Conservation (phyloP, 2,329 filamentous ascomycete genomes). For the Hymenoscyphus fructigenus region DNA sequence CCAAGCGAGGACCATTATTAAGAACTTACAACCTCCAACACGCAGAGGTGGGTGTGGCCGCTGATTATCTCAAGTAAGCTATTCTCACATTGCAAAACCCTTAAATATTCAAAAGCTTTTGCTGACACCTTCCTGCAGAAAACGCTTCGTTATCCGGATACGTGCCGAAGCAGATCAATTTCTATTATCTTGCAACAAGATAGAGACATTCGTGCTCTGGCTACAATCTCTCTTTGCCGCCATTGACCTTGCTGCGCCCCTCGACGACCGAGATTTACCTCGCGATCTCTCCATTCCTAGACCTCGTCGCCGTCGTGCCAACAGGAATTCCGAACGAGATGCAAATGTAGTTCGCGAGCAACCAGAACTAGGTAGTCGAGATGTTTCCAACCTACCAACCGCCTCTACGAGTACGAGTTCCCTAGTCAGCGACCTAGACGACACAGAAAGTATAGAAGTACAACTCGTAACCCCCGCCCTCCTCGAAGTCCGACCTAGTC, state of each 20-base stretch:
- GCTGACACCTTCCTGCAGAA: slow-evolving; percentile 17
- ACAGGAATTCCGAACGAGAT: slow-evolving; percentile 17
- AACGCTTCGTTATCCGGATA: slow-evolving; percentile 66
- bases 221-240: slow-evolving; percentile 69
- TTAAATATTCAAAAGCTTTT: background rate
- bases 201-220: slow-evolving; percentile 67
- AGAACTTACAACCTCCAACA: slow-evolving; percentile 71
- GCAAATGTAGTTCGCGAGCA: slow-evolving; percentile 26
- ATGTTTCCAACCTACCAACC: slow-evolving; percentile 23
- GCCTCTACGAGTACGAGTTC: slow-evolving; percentile 6
- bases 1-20: slow-evolving; percentile 56
- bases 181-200: slow-evolving; percentile 62
- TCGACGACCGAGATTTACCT: slow-evolving; percentile 68
- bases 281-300: slow-evolving; percentile 60
- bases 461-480: slow-evolving; percentile 10
- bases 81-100: background rate
- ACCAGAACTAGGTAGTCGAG: slow-evolving; percentile 27
- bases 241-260: slow-evolving; percentile 67
- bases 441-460: slow-evolving; percentile 11
- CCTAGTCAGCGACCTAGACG: slow-evolving; percentile 6
- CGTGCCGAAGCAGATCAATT: slow-evolving; percentile 74
- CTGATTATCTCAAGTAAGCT: slow-evolving; percentile 67
- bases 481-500: slow-evolving; percentile 2
- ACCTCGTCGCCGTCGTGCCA: slow-evolving; percentile 18
- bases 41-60: slow-evolving; percentile 72